phyloP scores from a whole-genome alignment of 192 early-diverging fungal genomes.

The Backusella psychrophila region DNA sequence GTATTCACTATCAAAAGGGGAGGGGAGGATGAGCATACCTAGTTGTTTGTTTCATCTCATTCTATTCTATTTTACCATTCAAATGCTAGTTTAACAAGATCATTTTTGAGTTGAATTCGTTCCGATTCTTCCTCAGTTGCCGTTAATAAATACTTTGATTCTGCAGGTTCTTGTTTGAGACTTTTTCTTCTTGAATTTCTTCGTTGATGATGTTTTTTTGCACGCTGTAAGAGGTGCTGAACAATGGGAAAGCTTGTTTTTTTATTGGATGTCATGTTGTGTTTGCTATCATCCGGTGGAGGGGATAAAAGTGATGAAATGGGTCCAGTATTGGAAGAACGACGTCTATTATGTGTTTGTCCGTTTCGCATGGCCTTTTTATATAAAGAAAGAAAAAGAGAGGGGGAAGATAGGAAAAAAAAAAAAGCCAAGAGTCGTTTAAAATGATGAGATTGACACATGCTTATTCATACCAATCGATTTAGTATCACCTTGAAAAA shows the following conservation, averaged over 20 bases:
- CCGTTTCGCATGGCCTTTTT: neutral
- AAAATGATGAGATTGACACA: constrained; percentile 2
- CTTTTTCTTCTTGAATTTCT: neutral
- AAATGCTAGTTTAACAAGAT: constrained; percentile 27
- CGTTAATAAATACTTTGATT: neutral
- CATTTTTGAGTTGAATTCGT: constrained; percentile 26
- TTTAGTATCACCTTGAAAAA: neutral
- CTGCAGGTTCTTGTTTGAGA: neutral
- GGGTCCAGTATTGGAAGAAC: neutral
- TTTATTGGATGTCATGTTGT: neutral
- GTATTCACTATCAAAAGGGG: constrained; percentile 16
- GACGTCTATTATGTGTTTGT: neutral
- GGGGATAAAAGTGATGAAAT: neutral
- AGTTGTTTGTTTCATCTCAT: no score
- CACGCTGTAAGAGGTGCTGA: neutral
- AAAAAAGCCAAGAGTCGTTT: neutral
- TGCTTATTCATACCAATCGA: neutral
- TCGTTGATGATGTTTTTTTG: neutral
- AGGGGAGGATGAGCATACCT: no score
- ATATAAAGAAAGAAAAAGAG: neutral
- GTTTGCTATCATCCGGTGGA: neutral
- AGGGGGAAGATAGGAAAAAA: neutral
- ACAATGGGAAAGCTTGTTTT: neutral
- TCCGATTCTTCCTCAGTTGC: constrained; percentile 15
- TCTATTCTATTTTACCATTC: constrained; percentile 11